Conservation (phyloP, 2,329 filamentous ascomycete species). For the Fusarium chlamydosporum region DNA sequence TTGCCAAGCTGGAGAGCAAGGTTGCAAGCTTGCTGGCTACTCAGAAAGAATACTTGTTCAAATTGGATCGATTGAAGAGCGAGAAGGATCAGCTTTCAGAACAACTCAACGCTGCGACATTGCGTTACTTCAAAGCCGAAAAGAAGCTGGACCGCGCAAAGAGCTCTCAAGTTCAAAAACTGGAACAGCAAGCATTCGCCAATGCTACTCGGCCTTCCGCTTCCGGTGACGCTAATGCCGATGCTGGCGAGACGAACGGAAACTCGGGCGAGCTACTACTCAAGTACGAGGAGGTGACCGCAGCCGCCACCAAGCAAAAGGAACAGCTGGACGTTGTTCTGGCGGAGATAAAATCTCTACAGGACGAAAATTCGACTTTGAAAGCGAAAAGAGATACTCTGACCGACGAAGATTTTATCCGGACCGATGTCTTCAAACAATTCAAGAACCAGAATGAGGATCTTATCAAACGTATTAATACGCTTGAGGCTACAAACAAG, state of each 20-base stretch:
- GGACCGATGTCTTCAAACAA: conserved; percentile 93
- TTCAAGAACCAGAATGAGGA: conserved; percentile 93
- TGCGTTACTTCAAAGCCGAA: conserved; percentile 94
- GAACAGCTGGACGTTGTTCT: conserved; percentile 87
- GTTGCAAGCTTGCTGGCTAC: conserved; percentile 81
- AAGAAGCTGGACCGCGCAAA: conserved; percentile 92
- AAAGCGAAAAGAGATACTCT: conserved; percentile 77
- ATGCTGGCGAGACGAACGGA: conserved; percentile 66
- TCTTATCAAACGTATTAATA: conserved; percentile 90
- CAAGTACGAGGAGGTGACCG: conserved; percentile 82
- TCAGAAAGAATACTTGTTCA: conserved; percentile 84
- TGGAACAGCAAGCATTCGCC: conserved; percentile 89
- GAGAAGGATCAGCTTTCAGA: conserved; percentile 90
- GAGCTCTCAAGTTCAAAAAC: conserved; percentile 89
- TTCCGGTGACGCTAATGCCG: conserved; percentile 62
- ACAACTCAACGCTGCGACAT: conserved; percentile 87
- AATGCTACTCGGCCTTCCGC: conserved; percentile 69
- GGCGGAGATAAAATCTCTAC: conserved; percentile 78
- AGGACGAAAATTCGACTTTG: conserved; percentile 83
- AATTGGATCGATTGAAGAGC: conserved; percentile 79
- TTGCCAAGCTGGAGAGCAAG: conserved; percentile 79
- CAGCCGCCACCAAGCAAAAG: conserved; percentile 84
- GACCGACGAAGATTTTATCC: conserved; percentile 92
- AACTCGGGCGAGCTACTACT: conserved; percentile 77
- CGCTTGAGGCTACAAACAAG: conserved; percentile 89